Conservation (phyloP, 768 basidiomycete species). For the Termitomyces titanicus region DNA sequence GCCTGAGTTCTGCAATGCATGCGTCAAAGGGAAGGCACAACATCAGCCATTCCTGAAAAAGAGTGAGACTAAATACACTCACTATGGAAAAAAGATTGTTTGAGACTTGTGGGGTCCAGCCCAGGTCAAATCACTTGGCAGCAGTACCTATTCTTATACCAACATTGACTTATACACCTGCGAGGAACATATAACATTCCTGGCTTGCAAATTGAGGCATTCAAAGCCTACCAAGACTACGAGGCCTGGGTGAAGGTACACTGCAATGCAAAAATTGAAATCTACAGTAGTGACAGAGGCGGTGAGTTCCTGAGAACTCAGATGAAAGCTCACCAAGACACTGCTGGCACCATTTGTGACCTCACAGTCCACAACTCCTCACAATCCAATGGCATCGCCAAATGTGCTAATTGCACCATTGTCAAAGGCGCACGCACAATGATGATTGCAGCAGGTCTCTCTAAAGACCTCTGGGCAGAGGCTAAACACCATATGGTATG, state of each 20-base stretch:
- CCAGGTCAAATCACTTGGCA: constrained; percentile 12
- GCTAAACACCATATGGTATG: constrained; percentile 1
- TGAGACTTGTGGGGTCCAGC: constrained; percentile 25
- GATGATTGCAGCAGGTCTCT: constrained; percentile 2
- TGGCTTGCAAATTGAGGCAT: constrained; percentile 15
- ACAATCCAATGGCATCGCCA: constrained; percentile 6
- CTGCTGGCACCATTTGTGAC: no score
- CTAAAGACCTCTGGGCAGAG: constrained; percentile 9
- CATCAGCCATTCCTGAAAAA: constrained; percentile 18
- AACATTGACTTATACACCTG: constrained; percentile 15
- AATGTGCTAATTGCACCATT: constrained; percentile 1
- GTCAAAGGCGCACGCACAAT: constrained; percentile 1
- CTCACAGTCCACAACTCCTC: no score
- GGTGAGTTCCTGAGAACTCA: constrained; percentile 21
- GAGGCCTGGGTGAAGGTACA: constrained; percentile 22
- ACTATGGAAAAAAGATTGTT: constrained; percentile 19
- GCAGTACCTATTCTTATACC: constrained; percentile 11
- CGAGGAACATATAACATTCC: constrained; percentile 14
- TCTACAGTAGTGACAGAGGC: constrained; percentile 20
- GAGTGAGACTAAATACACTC: constrained; percentile 11
- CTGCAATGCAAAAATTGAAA: constrained; percentile 9
- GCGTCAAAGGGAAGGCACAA: constrained; percentile 21
- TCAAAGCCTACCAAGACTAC: constrained; percentile 16
- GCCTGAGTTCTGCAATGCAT: constrained; percentile 4
- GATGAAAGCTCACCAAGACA: constrained; percentile 19